Percentiles rank a stretch among this genome's conserved stretches.
Evolutionary conservation across 2,329 filamentous ascomycete species (phyloP).

Genomic region (Colletotrichum viniferum): DNA sequence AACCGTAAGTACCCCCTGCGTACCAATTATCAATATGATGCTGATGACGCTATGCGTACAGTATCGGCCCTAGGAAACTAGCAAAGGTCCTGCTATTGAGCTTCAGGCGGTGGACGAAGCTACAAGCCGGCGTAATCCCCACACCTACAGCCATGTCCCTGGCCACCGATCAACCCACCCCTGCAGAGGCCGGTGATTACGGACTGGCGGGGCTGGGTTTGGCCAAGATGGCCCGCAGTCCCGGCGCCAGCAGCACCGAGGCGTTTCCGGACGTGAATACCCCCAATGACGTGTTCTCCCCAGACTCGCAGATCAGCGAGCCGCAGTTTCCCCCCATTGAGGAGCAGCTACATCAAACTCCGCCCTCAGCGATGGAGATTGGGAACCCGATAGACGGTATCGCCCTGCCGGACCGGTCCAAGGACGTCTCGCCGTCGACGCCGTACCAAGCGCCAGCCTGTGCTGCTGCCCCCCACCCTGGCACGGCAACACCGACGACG

Average conservation of each 20-base stretch:
- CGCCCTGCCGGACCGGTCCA: not conserved
- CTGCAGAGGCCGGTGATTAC: rapidly evolving
- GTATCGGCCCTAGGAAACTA: constrained; percentile 40
- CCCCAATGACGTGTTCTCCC: not conserved
- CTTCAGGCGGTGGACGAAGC: constrained; percentile 29
- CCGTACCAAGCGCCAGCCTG: too few relatives aligned
- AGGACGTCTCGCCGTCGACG: not conserved
- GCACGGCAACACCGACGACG: not conserved
- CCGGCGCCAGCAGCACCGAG: not conserved
- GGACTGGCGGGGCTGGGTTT: not conserved
- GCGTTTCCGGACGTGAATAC: not conserved
- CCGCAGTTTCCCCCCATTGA: not conserved
- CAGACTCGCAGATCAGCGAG: not conserved
- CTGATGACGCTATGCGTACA: not conserved
- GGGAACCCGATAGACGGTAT: rapidly evolving
- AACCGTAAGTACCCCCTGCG: constrained; percentile 32
- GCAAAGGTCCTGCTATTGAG: constrained; percentile 34
- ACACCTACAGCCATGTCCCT: not conserved
- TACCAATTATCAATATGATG: rapidly evolving
- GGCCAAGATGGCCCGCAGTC: rapidly evolving
- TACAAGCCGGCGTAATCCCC: not conserved
- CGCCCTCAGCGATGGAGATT: rapidly evolving
- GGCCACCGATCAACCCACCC: not conserved
- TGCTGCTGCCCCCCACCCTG: too few relatives aligned
- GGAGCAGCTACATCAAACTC: not conserved